Conservation (phyloP, 2,329 filamentous ascomycete species). For the Colletotrichum sp. region DNA sequence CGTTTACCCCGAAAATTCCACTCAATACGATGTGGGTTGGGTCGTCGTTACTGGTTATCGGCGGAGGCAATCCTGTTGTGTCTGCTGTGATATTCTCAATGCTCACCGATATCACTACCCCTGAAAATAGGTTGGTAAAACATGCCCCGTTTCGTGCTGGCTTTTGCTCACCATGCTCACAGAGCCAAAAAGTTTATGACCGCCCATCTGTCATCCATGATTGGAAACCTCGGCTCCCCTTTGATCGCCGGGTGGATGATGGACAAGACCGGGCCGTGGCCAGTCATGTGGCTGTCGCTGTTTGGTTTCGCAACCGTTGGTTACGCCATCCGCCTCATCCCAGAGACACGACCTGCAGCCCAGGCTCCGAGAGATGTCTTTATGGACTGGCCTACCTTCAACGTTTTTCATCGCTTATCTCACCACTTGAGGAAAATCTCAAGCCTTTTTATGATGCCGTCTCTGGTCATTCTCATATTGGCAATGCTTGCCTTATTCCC, state of each 20-base stretch:
- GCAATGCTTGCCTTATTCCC: conserved; percentile 16
- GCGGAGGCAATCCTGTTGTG: conserved; percentile 38
- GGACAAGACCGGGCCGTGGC: conserved; percentile 33
- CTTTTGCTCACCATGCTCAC: background rate
- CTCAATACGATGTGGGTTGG: conserved; percentile 16
- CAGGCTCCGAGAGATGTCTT: background rate
- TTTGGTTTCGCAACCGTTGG: background rate
- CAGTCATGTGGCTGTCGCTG: conserved; percentile 4
- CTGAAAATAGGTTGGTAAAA: conserved; percentile 25
- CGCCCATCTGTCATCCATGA: conserved; percentile 30
- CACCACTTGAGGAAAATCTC: background rate
- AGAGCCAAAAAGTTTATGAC: conserved; percentile 42
- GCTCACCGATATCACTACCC: conserved; percentile 40
- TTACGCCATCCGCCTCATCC: background rate
- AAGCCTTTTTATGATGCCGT: background rate
- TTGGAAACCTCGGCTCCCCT: conserved; percentile 40
- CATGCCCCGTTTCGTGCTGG: background rate
- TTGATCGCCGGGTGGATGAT: conserved; percentile 41
- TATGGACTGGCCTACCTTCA: background rate
- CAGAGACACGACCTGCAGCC: background rate
- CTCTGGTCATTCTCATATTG: conserved; percentile 30
- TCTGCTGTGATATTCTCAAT: conserved; percentile 37
- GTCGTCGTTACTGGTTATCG: conserved; percentile 30
- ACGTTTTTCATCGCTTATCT: background rate
- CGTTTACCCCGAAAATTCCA: conserved; percentile 29